These are phyloP conservation scores for Eremothecium coryli DNA, from an alignment of 1,139 yeast species.

Conservation along the genomic window DNA sequence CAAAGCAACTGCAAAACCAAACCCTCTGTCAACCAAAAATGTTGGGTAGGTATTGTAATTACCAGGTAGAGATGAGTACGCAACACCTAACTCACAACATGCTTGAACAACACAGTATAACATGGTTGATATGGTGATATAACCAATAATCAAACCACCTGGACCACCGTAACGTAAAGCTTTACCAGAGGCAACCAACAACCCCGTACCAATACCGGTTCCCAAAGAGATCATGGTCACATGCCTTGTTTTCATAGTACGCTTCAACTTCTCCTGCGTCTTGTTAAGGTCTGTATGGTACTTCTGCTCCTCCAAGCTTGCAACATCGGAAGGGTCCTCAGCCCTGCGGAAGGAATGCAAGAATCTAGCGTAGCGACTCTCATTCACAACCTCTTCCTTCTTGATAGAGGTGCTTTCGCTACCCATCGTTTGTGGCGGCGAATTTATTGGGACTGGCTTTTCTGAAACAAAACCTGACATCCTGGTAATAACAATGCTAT, in stretches of 20 bases:
- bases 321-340: not conserved
- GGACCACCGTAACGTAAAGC: slow-evolving; percentile 67
- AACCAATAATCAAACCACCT: slow-evolving; percentile 61
- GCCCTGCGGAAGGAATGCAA: slow-evolving; percentile 33
- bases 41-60: slow-evolving; percentile 63
- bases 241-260: slow-evolving; percentile 43
- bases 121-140: slow-evolving; percentile 54
- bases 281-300: not conserved
- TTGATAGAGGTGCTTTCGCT: not conserved
- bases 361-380: slow-evolving; percentile 25
- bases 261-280: slow-evolving; percentile 30
- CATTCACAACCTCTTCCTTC: not conserved
- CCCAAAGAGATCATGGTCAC: slow-evolving; percentile 68
- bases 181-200: slow-evolving; percentile 63
- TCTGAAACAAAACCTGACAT: slow-evolving; percentile 5
- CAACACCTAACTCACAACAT: slow-evolving; percentile 71
- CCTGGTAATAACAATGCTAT: no score
- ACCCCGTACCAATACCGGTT: slow-evolving; percentile 73
- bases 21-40: slow-evolving; percentile 58
- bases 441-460: slow-evolving; percentile 1
- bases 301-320: not conserved
- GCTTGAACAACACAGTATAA: slow-evolving; percentile 68
- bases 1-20: slow-evolving; percentile 78
- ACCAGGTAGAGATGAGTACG: slow-evolving; percentile 65
- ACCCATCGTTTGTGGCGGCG: not conserved